A percentile compares a stretch with the other conserved stretches of the same genome.
phyloP scores from a whole-genome alignment of 2,329 filamentous ascomycete genomes.

The Alternaria triticina region DNA sequence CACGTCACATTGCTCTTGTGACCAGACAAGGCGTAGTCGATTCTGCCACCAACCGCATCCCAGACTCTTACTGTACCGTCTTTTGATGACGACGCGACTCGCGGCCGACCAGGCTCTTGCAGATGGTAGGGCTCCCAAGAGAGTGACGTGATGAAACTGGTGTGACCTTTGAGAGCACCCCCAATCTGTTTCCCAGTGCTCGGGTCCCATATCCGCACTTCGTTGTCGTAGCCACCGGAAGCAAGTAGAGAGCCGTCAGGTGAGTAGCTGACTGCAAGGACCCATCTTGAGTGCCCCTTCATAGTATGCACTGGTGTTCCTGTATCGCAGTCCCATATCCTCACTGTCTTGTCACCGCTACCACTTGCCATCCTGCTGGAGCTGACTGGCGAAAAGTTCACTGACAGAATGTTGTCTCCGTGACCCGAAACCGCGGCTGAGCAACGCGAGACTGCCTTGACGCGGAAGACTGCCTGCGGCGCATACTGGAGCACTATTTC shows the following conservation, averaged over 20 bases:
- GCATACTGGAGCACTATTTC: constrained; percentile 68
- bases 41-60: constrained; percentile 78
- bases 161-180: constrained; percentile 79
- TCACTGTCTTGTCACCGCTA: constrained; percentile 86
- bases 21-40: constrained; percentile 82
- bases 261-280: constrained; percentile 84
- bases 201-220: constrained; percentile 87
- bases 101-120: constrained; percentile 73
- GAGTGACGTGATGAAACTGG: constrained; percentile 85
- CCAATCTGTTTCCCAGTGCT: constrained; percentile 77
- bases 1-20: constrained; percentile 91
- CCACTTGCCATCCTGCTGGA: constrained; percentile 84
- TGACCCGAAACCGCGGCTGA: constrained; percentile 89
- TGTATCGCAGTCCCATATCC: constrained; percentile 94
- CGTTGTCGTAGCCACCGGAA: constrained; percentile 92
- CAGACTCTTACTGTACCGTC: constrained; percentile 88
- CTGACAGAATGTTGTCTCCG: constrained; percentile 85
- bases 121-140: constrained; percentile 94
- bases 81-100: constrained; percentile 86
- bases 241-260: constrained; percentile 82
- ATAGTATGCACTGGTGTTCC: constrained; percentile 87
- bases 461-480: constrained; percentile 91
- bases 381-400: constrained; percentile 81
- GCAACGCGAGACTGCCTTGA: constrained; percentile 89
- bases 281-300: constrained; percentile 88